Percentiles rank a stretch among this genome's conserved stretches.
phyloP scores from a whole-genome alignment of 208 protist genomes.

The Leishmania guyanensis region DNA sequence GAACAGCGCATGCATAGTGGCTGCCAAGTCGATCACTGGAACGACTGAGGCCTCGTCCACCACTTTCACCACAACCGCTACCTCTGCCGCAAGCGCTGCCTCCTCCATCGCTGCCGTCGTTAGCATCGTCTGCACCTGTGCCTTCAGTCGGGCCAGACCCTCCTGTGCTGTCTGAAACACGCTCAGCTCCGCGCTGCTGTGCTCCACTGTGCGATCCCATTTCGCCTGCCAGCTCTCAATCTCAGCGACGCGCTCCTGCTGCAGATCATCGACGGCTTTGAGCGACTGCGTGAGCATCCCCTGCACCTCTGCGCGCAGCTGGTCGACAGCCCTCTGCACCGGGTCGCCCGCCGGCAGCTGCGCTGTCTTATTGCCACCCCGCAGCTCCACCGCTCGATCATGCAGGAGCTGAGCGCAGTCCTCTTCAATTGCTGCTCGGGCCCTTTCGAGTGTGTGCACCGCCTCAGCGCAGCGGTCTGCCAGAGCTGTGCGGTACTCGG shows the following conservation, averaged over 20 bases:
- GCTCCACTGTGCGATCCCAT: constrained; percentile 35
- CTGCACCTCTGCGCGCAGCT: constrained; percentile 24
- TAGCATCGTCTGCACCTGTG: constrained; percentile 68
- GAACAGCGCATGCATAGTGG: constrained; percentile 34
- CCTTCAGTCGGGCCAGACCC: constrained; percentile 57
- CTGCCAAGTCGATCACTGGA: constrained; percentile 24
- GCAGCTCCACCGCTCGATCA: constrained; percentile 28
- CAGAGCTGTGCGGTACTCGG: constrained; percentile 48
- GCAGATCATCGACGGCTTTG: constrained; percentile 38
- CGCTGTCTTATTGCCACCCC: constrained; percentile 12
- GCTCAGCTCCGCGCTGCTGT: constrained; percentile 68
- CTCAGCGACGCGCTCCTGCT: constrained; percentile 46
- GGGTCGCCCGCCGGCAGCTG: constrained; percentile 25
- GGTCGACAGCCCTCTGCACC: constrained; percentile 24
- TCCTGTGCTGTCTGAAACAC: constrained; percentile 67
- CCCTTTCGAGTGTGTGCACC: constrained; percentile 22
- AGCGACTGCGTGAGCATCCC: constrained; percentile 18
- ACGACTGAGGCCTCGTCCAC: constrained; percentile 27
- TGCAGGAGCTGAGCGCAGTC: constrained; percentile 31
- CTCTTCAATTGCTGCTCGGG: constrained; percentile 25
- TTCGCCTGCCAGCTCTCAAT: constrained; percentile 35
- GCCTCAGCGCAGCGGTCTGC: constrained; percentile 39
- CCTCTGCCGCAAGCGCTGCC: constrained; percentile 40
- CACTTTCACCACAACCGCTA: constrained; percentile 24
- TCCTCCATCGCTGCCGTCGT: constrained; percentile 53